Conservation (phyloP, 345 rosid genomes). For the Lenwebbia sp. region DNA sequence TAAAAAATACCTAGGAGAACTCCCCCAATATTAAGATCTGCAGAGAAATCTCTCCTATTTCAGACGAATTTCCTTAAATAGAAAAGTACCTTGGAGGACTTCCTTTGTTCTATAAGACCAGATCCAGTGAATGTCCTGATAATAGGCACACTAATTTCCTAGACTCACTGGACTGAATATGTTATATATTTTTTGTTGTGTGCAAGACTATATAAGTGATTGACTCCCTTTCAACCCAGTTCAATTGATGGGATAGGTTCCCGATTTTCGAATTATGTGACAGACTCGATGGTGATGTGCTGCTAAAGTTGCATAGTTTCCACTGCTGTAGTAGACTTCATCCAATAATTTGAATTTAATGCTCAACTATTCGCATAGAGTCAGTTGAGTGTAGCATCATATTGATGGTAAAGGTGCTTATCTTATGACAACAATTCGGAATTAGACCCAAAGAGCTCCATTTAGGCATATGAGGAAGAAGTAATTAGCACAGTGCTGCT, state of each 20-base stretch:
- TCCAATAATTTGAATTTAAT: not conserved
- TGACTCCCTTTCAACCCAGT: not conserved
- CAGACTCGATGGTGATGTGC: not conserved
- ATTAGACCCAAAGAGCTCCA: not conserved
- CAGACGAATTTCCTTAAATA: not conserved
- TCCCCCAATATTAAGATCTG: not conserved
- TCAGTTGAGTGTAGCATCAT: not conserved
- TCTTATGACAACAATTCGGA: not conserved
- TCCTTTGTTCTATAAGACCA: not conserved
- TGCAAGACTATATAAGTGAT: not conserved
- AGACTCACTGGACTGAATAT: not conserved
- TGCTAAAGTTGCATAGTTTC: not conserved
- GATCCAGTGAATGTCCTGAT: not conserved
- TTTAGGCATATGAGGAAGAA: not conserved
- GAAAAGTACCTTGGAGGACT: not conserved
- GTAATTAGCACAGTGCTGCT: not conserved
- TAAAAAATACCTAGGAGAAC: not conserved
- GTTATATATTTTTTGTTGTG: not conserved
- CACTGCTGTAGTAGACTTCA: not conserved
- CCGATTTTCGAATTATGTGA: not conserved
- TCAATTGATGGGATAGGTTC: not conserved
- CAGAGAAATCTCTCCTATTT: not conserved
- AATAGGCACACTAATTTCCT: not conserved
- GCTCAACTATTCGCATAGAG: not conserved
- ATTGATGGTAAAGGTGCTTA: not conserved